phyloP scores from a whole-genome alignment of 1,139 yeast species.

The Yamadazyma dushanensis region DNA sequence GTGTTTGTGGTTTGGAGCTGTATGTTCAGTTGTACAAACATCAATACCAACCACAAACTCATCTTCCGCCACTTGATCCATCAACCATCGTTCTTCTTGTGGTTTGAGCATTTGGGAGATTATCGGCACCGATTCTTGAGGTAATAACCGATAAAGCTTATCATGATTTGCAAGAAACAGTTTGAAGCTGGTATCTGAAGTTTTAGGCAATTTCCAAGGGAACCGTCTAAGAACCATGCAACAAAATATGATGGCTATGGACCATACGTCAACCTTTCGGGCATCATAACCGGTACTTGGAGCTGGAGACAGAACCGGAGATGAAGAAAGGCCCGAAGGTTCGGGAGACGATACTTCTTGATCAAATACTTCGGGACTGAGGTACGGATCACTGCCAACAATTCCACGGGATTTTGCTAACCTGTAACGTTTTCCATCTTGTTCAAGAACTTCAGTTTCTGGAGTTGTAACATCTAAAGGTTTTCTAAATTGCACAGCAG shows the following conservation, averaged over 20 bases:
- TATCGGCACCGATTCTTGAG: constrained; percentile 32
- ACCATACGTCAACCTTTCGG: constrained; percentile 74
- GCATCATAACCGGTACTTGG: constrained; percentile 56
- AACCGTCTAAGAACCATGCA: constrained; percentile 72
- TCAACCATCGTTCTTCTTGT: constrained; percentile 26
- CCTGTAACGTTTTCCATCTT: constrained; percentile 26
- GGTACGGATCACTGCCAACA: constrained; percentile 79
- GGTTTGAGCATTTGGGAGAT: constrained; percentile 35
- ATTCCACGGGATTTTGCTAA: constrained; percentile 58
- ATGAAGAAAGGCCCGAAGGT: neutral
- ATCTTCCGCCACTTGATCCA: constrained; percentile 32
- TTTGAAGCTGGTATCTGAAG: constrained; percentile 54
- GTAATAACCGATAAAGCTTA: constrained; percentile 38
- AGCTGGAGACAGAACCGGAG: neutral
- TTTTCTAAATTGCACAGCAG: constrained; percentile 63
- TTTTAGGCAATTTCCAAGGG: constrained; percentile 78
- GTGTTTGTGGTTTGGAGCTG: constrained; percentile 46
- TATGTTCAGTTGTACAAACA: constrained; percentile 22
- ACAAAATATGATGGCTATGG: constrained; percentile 71
- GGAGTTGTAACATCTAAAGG: constrained; percentile 7
- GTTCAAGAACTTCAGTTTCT: constrained; percentile 24
- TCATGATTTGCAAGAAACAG: constrained; percentile 28
- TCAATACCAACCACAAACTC: constrained; percentile 30
- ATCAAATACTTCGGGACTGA: constrained; percentile 73
- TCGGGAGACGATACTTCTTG: neutral